Conservation (phyloP, 176 grass and related monocot species). For the Microstegium vimineum region DNA sequence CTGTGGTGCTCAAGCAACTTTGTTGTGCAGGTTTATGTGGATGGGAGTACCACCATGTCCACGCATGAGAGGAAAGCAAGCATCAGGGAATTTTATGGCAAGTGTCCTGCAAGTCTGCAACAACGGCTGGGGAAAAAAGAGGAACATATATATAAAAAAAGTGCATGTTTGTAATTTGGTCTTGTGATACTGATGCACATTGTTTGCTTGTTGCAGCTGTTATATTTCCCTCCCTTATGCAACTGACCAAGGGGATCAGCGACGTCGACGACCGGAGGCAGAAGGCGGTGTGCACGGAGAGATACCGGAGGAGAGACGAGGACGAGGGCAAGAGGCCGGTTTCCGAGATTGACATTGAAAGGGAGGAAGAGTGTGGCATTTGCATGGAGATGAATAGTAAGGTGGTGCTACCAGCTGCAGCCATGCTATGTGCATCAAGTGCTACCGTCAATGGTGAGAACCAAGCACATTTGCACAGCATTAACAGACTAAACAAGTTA, state of each 20-base stretch:
- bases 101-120: too few species aligned
- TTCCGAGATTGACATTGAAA: constrained; percentile 20
- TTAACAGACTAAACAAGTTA: not conserved
- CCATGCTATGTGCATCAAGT: constrained; percentile 88
- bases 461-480: not conserved
- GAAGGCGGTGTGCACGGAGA: too few species aligned
- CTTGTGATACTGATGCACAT: too few species aligned
- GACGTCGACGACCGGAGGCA: too few species aligned
- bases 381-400: constrained; percentile 92
- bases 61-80: constrained; percentile 89
- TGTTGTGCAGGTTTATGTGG: constrained; percentile 63
- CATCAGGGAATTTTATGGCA: constrained; percentile 77
- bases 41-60: constrained; percentile 87
- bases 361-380: constrained; percentile 89
- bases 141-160: too few species aligned
- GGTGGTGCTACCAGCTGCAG: constrained; percentile 82
- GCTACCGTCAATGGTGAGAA: constrained; percentile 75
- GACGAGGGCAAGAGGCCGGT: too few species aligned
- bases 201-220: constrained; percentile 35
- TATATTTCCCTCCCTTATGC: constrained; percentile 78
- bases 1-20: not conserved
- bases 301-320: too few species aligned
- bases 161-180: too few species aligned
- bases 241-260: too few species aligned
- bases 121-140: too few species aligned